Conservation (phyloP, 1,284 basidiomycete genomes). For the Tilletiopsis washingtonensis region DNA sequence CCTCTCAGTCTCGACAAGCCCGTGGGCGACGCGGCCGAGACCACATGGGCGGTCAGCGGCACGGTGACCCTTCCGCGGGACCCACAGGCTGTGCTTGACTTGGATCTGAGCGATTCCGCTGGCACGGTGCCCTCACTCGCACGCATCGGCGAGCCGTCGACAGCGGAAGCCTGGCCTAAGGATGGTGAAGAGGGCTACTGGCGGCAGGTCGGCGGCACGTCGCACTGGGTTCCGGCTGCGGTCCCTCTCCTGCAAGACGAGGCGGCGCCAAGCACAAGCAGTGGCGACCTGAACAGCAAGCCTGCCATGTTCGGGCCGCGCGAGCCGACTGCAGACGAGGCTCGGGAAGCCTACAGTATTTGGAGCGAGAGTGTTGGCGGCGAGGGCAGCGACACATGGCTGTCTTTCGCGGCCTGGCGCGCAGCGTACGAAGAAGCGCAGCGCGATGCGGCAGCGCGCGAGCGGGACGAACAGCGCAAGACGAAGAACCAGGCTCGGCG, state of each 20-base stretch:
- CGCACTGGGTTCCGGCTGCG: constrained; percentile 1
- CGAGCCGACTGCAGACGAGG: not conserved
- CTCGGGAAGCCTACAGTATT: constrained; percentile 3
- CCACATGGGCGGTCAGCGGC: not conserved
- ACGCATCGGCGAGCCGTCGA: not conserved
- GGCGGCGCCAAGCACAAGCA: not conserved
- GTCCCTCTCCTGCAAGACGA: not conserved
- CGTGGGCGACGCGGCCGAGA: not conserved
- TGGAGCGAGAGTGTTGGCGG: constrained; percentile 9
- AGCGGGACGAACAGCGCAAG: constrained; percentile 2
- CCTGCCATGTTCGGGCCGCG: not conserved
- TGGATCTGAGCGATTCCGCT: not conserved
- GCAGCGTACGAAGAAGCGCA: not conserved
- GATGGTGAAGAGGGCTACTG: constrained; percentile 3
- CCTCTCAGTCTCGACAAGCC: not conserved
- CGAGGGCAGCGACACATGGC: constrained; percentile 4
- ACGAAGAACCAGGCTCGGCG: not conserved
- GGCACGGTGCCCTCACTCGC: not conserved
- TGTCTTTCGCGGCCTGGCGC: constrained; percentile 7
- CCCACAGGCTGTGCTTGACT: not conserved
- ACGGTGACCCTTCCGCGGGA: not conserved
- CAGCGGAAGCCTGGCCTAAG: constrained; percentile 1
- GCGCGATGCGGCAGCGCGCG: constrained; percentile 1
- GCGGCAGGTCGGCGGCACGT: constrained; percentile 1
- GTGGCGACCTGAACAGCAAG: no score